phyloP scores from a whole-genome alignment of 169 alveolate species.

The Eimeria sp. region DNA sequence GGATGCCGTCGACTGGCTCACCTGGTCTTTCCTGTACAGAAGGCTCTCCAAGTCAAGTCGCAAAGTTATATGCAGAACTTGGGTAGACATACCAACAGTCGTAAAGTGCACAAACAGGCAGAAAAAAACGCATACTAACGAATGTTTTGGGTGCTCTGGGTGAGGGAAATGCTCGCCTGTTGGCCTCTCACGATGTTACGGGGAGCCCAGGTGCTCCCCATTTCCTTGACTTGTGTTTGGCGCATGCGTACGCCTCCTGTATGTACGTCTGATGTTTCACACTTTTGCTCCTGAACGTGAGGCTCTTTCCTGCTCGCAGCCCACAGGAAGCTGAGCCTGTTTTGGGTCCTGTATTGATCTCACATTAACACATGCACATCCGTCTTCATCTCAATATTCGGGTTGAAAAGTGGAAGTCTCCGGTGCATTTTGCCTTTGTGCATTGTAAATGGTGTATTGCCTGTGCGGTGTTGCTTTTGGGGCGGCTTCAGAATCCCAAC shows the following conservation, averaged over 20 bases:
- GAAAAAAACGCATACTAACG: neutral
- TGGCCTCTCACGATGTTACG: neutral
- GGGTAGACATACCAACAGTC: neutral
- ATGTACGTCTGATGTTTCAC: neutral
- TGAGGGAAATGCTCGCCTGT: neutral
- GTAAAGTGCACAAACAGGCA: neutral
- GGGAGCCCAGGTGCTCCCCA: neutral
- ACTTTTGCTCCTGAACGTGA: neutral
- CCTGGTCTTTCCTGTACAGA: constrained; percentile 99
- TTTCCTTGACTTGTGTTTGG: neutral
- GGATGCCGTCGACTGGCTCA: constrained; percentile 99
- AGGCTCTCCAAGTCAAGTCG: constrained; percentile 94
- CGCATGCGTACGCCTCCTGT: neutral
- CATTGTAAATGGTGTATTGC: neutral
- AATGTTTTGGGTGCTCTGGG: neutral
- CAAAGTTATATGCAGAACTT: neutral
- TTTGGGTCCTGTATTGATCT: too few species aligned
- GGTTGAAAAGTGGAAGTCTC: neutral
- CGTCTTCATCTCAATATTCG: neutral
- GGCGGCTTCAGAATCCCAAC: constrained; percentile 97
- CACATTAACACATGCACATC: neutral
- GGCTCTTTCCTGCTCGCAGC: neutral
- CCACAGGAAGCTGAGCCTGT: neutral
- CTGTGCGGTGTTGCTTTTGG: neutral
- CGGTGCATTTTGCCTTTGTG: neutral